Base-by-base conservation (phyloP, 768 basidiomycete species). In the Cystoderma amianthinum region DNA sequence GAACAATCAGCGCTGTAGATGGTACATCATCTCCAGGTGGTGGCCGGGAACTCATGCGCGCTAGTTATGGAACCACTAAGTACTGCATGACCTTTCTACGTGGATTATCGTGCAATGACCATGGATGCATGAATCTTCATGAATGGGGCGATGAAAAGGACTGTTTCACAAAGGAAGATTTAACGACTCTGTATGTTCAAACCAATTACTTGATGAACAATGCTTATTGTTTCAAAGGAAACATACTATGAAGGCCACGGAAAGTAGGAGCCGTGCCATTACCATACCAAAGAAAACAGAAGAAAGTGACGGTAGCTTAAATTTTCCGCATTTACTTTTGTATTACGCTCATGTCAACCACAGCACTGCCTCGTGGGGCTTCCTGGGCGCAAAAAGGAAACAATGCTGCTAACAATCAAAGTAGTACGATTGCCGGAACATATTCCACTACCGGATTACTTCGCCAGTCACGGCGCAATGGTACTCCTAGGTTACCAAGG, bases 141-240 rank as follows among this genome's bases (percentile, higher is more conserved):
- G 96, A 98, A 59, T 96, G 92, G 90, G 96, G 94, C 23, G 96
- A 97, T 46, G 95, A 98, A 63, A 87, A 91, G 42, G 96, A 99
- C 60, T 94, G 90, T 54, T 94, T 96, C 57, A 93, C 94, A 1
- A 94, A 94, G 64, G 93, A 97, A 59, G 95, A 98, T 61, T 68
- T 95, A 44, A 85, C 91, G 18, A 95, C 93, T 1, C 64, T 94
- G 92, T 95, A 56, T 36, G 69, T 60, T 9, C n/a, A 19, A 13
- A 39, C 20, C 11, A 15, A 3, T 24, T 10, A 39, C 7, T 39
- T 39, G 10, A 15, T 49, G 21, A 21, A n/a, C 1, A 18, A 37
- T 41, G 48, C 39, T 35, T 38, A 41, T 33, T 41, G 42, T 36
- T 44, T 24, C 23, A 3, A 48, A 92, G 91, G 55, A 92, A 92